Evolutionary conservation across 169 alveolate genomes (phyloP).

Genomic region (Plasmodium ovale): DNA sequence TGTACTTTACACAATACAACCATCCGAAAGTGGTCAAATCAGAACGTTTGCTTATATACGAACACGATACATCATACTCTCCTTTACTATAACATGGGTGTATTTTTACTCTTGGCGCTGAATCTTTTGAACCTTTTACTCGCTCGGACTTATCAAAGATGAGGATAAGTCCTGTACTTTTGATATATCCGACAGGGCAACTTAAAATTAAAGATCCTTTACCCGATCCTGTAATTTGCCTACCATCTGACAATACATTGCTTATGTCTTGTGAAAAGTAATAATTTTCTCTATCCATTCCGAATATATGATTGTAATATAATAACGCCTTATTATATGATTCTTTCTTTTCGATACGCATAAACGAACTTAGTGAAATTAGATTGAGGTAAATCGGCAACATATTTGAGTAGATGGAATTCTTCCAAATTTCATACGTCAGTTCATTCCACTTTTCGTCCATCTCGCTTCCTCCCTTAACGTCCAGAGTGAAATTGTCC

Average conservation of each 20-base stretch:
- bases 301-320: slow-evolving; percentile 37
- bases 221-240: slow-evolving; percentile 55
- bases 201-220: slow-evolving; percentile 70
- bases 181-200: slow-evolving; percentile 69
- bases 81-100: slow-evolving; percentile 55
- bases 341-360: slow-evolving; percentile 44
- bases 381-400: slow-evolving; percentile 47
- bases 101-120: slow-evolving; percentile 7
- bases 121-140: background rate
- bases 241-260: slow-evolving; percentile 49
- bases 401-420: slow-evolving; percentile 40
- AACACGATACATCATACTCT: slow-evolving; percentile 58
- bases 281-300: slow-evolving; percentile 50
- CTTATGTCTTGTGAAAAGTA: slow-evolving; percentile 41
- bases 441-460: slow-evolving; percentile 30
- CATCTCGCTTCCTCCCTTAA: slow-evolving; percentile 30
- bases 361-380: slow-evolving; percentile 49
- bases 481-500: slow-evolving; percentile 6
- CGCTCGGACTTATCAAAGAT: slow-evolving; percentile 25
- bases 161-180: slow-evolving; percentile 67
- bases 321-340: slow-evolving; percentile 30
- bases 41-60: slow-evolving; percentile 19
- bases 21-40: slow-evolving; percentile 55
- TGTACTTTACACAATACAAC: slow-evolving; percentile 57
- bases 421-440: slow-evolving; percentile 49